phyloP scores from a whole-genome alignment of 331 rosid species.

The Arachis monticola region DNA sequence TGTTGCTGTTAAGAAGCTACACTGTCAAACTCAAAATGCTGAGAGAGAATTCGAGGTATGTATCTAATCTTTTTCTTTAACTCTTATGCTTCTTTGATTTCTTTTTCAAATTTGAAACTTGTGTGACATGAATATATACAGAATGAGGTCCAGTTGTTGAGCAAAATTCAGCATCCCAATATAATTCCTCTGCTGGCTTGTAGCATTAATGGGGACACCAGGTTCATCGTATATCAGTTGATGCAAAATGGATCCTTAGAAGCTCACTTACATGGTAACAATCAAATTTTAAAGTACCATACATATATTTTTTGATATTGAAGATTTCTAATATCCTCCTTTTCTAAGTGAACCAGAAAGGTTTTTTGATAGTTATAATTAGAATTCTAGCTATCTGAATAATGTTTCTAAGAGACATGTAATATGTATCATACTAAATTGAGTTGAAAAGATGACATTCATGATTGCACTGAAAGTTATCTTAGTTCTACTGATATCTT shows the following conservation, averaged over 20 bases:
- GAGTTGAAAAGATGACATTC: too few species aligned
- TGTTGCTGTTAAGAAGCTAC: slow-evolving; percentile 84
- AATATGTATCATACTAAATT: too few species aligned
- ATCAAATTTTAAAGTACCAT: not conserved
- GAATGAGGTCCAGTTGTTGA: slow-evolving; percentile 82
- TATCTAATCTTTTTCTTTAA: too few species aligned
- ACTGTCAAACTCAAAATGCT: slow-evolving; percentile 64
- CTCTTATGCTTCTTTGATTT: not conserved
- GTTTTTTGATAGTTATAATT: too few species aligned
- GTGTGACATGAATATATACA: slow-evolving; percentile 56
- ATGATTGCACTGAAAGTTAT: too few species aligned
- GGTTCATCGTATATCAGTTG: slow-evolving; percentile 74
- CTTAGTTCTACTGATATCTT: not conserved
- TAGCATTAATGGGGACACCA: slow-evolving; percentile 59
- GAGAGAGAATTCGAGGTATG: slow-evolving; percentile 77
- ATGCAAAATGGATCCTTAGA: slow-evolving; percentile 94
- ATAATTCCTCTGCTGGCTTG: slow-evolving; percentile 75
- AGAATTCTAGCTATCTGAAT: too few species aligned
- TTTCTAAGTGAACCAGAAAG: too few species aligned
- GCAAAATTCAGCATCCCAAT: slow-evolving; percentile 82
- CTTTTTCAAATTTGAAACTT: too few species aligned
- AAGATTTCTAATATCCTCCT: too few species aligned
- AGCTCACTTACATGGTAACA: slow-evolving; percentile 77
- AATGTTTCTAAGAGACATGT: too few species aligned
- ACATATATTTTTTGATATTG: too few species aligned